Evolutionary conservation across 164 flowering plant species (phyloP).

Genomic region (Platanus orientalis): DNA sequence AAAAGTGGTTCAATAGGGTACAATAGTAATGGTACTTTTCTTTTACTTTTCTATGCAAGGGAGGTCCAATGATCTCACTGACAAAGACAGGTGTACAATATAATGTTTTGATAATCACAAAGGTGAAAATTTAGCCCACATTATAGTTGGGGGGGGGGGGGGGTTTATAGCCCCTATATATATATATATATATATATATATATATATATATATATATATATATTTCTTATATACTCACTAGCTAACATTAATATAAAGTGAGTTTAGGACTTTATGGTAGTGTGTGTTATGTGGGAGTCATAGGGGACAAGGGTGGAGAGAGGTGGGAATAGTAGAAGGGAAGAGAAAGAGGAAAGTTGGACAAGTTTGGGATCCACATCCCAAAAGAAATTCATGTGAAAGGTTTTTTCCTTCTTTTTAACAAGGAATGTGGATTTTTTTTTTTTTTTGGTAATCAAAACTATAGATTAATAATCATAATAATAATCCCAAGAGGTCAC

Average conservation of each 20-base stretch:
- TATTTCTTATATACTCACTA: background rate
- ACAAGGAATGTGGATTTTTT: no score
- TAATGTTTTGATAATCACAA: background rate
- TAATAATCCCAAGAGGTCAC: no score
- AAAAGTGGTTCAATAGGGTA: background rate
- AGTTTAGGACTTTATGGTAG: background rate
- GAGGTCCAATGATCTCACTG: background rate
- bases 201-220: no score
- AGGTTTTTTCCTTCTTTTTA: background rate
- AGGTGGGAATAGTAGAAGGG: constrained; percentile 10
- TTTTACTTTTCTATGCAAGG: background rate
- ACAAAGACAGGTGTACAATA: background rate
- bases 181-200: no score
- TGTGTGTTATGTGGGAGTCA: background rate
- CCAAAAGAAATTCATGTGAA: constrained; percentile 1
- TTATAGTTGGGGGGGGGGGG: background rate
- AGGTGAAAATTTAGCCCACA: background rate
- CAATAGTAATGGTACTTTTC: background rate
- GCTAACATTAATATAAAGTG: background rate
- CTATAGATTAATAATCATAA: no score
- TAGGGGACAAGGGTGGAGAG: constrained; percentile 2
- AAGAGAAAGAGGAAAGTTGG: background rate
- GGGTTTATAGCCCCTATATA: no score
- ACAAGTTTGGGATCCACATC: constrained; percentile 13
- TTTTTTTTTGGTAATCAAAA: no score